Conservation (phyloP, 495 filamentous ascomycete species). For the Neurospora africana region DNA sequence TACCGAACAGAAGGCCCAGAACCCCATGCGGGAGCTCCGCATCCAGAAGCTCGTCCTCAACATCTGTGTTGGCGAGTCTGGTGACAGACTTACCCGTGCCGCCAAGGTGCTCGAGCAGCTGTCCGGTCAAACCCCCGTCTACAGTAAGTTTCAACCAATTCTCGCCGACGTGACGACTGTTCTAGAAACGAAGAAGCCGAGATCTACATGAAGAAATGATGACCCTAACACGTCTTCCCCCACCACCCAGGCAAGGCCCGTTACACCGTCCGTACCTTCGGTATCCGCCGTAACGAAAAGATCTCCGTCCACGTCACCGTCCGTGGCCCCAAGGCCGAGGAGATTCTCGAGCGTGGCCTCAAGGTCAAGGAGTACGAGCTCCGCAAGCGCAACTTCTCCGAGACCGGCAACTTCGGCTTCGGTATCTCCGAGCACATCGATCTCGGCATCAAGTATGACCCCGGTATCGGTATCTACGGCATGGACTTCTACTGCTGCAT, state of each 20-base stretch:
- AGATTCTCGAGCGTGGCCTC: constrained; percentile 98
- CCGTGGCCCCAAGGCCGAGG: constrained; percentile 98
- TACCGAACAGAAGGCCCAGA: constrained; percentile 60
- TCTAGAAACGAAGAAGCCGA: not conserved
- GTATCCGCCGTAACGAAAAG: constrained; percentile 99
- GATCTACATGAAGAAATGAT: not conserved
- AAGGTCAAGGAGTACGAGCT: constrained; percentile 99
- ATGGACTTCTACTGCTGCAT: constrained; percentile 99
- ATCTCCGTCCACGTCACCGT: constrained; percentile 99
- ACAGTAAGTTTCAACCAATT: constrained; percentile 53
- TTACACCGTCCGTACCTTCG: constrained; percentile 99
- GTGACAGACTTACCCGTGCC: constrained; percentile 98
- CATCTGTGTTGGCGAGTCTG: constrained; percentile 99
- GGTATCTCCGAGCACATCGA: constrained; percentile 99
- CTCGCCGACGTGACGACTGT: not conserved
- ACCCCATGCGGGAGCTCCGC: constrained; percentile 99
- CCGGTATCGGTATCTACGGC: constrained; percentile 98
- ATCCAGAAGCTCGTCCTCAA: constrained; percentile 99
- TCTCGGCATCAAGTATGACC: constrained; percentile 99
- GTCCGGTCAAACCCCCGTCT: constrained; percentile 98
- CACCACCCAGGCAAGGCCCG: constrained; percentile 80
- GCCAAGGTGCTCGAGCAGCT: constrained; percentile 99
- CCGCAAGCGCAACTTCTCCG: constrained; percentile 96
- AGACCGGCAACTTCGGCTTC: constrained; percentile 99
- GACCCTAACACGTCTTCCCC: not conserved